Base-by-base conservation (phyloP, 768 basidiomycete species). In the Termitomyces eurrhizus region DNA sequence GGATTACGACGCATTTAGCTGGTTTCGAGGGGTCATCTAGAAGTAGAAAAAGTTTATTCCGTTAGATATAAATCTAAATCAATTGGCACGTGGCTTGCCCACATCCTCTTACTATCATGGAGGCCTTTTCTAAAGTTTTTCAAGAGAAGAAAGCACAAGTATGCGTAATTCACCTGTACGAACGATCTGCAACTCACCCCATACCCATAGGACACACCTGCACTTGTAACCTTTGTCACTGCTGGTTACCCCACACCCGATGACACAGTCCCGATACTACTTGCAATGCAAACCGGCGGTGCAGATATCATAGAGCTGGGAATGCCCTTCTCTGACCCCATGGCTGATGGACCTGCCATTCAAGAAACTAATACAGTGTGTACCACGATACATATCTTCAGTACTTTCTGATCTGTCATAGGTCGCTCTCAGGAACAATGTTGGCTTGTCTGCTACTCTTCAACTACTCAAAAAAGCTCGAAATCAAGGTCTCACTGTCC, bases 251-350 rank as follows among this genome's bases (percentile, higher is more conserved):
- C 96, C 32, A 84, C 78, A 8, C 72, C 74, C 57, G 78, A 86
- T 69, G 89, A 90, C 60, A 98, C 96, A 0, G 92, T 96, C 12
- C 87, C 92, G 2, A 81, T 94, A 60, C 73, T 98, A 78, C 83
- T 98, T 39, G 91, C 92, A 29, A 92, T 99, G 87, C 90, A 98
- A 73, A 83, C 84, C 49, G 96, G 96, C 56, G 96, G 96, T 7
- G 85, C 93, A 49, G 95, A 98, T 72, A 84, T 98, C 61, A 95
- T 98, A 62, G 96, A 99, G 73, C 82, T 99, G 18, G 96, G 96
- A 18, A 83, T 98, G 33, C 94, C 95, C 0, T 98, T 96, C 78
- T 95, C 92, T 57, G 96, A 98, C 76, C 96, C 95, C 21, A 92
- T 94, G 66, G 95, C 94, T 2, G 96, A 99, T 75, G 96, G 96